These are phyloP conservation scores for Calonectria fujianensis DNA, from an alignment of 2,329 filamentous ascomycete genomes.

Conservation along the genomic window DNA sequence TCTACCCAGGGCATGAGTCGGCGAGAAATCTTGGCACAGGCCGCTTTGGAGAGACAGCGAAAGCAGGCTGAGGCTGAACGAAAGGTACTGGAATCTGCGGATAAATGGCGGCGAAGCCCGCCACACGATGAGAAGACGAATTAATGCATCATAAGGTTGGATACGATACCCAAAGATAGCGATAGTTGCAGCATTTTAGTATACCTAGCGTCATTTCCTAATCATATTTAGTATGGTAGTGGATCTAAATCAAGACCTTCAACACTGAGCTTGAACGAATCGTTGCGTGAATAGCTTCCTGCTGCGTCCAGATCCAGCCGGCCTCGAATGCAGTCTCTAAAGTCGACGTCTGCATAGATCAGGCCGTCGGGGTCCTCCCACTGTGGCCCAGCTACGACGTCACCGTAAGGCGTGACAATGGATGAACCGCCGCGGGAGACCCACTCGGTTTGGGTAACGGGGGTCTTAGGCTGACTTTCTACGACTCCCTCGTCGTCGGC, in stretches of 20 bases:
- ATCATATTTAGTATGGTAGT: conserved; percentile 68
- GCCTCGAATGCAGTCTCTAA: conserved; percentile 90
- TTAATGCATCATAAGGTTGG: conserved; percentile 37
- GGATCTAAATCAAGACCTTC: conserved; percentile 75
- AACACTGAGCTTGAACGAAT: conserved; percentile 77
- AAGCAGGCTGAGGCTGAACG: conserved; percentile 59
- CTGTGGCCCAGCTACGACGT: conserved; percentile 86
- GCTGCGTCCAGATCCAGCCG: conserved; percentile 88
- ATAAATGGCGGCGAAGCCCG: conserved; percentile 54
- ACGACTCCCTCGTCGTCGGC: conserved; percentile 14
- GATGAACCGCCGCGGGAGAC: conserved; percentile 86
- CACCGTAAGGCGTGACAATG: conserved; percentile 86
- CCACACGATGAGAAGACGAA: conserved; percentile 52
- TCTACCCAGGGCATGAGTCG: conserved; percentile 73
- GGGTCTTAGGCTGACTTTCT: conserved; percentile 14
- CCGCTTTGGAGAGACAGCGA: conserved; percentile 60
- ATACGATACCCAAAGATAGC: neutral
- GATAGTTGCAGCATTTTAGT: conserved; percentile 4
- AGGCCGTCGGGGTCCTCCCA: conserved; percentile 87
- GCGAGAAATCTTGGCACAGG: conserved; percentile 82
- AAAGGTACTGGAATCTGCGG: conserved; percentile 55
- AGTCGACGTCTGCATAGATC: conserved; percentile 84
- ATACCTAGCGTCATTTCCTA: neutral
- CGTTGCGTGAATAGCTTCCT: conserved; percentile 87
- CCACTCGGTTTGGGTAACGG: conserved; percentile 65